Evolutionary conservation across 768 basidiomycete species (phyloP), one percentile per base, ranked within the genome.

Genomic region (Agaricus subrufescens): DNA sequence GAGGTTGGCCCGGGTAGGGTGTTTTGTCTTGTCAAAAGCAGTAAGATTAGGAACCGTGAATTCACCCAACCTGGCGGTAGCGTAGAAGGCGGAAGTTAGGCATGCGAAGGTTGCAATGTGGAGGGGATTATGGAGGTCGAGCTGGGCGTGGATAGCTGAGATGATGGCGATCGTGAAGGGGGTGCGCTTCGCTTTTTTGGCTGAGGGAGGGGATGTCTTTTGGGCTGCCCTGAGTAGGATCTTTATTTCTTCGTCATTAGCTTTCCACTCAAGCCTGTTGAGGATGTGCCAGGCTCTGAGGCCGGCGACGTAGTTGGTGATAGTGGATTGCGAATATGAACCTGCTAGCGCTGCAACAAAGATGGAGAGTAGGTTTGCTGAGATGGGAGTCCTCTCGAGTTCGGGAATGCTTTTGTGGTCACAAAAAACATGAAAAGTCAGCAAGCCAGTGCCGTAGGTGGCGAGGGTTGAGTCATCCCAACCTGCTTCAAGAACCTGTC

Each of bases 391-490:
- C 2, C 69, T 54, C 5, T 62, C 40, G 0, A 19, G 11, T 37
- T 78, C 73, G 3, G 69, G 54, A 8, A 75, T 58, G 14, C 11
- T 26, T 2, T 58, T 39, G 0, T 15, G 3, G 57, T 71, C 69
- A 45, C 75, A 76, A 51, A 66, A 75, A 0, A 69, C 60, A 15
- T 77, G 76, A 45, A 57, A 79, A 0, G 64, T 50, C 0, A 71
- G 60, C 0, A 78, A 62, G 1, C 72, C 71, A 0, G 70, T 31
- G 0, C 71, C 69, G 43, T 78, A 76, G 0, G 67, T 62, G 7
- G 64, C 65, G 4, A 57, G 45, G 0, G 71, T 76, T 6, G 54
- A 54, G 1, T 61, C 57, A 1, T 62, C 62, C 67, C 65, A 74
- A 3, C 12, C 23, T 26, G 37, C 25, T 3, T 15, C 10, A 1